Conservation (phyloP, 345 rosid genomes). For the Eucalyptus paniculata region DNA sequence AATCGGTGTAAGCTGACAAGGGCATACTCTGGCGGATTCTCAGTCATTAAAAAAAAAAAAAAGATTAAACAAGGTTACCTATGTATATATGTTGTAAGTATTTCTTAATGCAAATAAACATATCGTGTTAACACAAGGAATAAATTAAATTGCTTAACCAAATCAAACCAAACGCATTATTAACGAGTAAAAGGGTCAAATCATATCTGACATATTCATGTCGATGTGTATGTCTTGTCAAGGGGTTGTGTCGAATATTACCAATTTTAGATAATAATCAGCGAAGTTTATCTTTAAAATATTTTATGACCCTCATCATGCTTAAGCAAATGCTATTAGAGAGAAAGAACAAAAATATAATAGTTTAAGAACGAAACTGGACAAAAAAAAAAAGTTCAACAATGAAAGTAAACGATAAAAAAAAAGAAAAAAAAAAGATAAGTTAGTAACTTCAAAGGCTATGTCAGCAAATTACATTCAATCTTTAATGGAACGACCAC, state of each 20-base stretch:
- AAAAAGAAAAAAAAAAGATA: rapidly evolving
- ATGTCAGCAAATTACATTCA: background rate
- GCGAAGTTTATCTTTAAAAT: too few relatives aligned
- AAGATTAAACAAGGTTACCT: too few relatives aligned
- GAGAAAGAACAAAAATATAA: background rate
- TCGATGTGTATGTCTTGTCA: background rate
- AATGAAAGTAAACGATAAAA: background rate
- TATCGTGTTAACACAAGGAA: background rate
- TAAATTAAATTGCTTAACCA: background rate
- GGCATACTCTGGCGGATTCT: too few relatives aligned
- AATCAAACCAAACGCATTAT: background rate
- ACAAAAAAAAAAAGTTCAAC: background rate
- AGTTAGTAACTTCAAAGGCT: background rate
- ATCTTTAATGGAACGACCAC: background rate
- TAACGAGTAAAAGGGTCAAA: background rate
- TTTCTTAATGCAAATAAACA: too few relatives aligned
- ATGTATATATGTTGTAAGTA: too few relatives aligned
- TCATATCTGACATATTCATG: background rate
- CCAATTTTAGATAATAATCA: background rate
- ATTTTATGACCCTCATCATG: background rate
- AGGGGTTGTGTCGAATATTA: background rate
- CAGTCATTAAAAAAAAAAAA: too few relatives aligned
- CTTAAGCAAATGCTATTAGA: background rate
- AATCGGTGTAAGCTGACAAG: too few relatives aligned
- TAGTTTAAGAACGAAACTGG: background rate